phyloP scores from a whole-genome alignment of 306 rosid species.

The Begonia fuchsioides region DNA sequence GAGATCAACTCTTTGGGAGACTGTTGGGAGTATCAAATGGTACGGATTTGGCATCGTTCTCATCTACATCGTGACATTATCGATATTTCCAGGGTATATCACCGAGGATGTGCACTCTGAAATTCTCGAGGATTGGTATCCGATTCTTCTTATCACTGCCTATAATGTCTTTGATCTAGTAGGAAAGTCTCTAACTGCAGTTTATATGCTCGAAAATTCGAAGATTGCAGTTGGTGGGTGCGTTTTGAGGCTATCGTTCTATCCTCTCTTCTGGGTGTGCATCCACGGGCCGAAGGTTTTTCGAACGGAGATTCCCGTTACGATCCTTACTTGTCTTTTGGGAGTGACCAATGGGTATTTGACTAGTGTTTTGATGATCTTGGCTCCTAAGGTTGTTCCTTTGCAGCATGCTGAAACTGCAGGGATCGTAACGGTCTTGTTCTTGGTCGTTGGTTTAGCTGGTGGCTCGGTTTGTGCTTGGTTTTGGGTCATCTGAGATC shows the following conservation, averaged over 20 bases:
- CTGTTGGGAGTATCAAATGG: constrained; percentile 60
- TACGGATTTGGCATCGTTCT: constrained; percentile 54
- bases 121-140: constrained; percentile 70
- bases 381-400: constrained; percentile 64
- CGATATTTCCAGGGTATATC: constrained; percentile 84
- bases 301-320: constrained; percentile 70
- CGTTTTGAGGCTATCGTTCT: constrained; percentile 45
- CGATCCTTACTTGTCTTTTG: constrained; percentile 48
- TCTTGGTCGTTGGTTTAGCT: constrained; percentile 67
- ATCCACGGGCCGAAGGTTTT: constrained; percentile 74
- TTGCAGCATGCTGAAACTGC: constrained; percentile 77
- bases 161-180: constrained; percentile 80
- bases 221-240: constrained; percentile 55
- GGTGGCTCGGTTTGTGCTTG: constrained; percentile 68
- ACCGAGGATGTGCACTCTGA: constrained; percentile 87
- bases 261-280: constrained; percentile 75
- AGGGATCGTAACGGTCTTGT: constrained; percentile 56
- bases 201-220: constrained; percentile 39
- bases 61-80: constrained; percentile 59
- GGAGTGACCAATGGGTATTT: constrained; percentile 87
- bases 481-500: constrained; percentile 58
- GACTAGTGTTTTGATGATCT: constrained; percentile 71
- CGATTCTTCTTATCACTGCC: constrained; percentile 49
- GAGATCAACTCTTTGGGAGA: constrained; percentile 48
- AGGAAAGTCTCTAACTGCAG: constrained; percentile 61